A percentile compares a stretch with the other conserved stretches of the same genome.
Evolutionary conservation across 2,329 filamentous ascomycete species (phyloP).

Genomic region (Exophiala sp.): DNA sequence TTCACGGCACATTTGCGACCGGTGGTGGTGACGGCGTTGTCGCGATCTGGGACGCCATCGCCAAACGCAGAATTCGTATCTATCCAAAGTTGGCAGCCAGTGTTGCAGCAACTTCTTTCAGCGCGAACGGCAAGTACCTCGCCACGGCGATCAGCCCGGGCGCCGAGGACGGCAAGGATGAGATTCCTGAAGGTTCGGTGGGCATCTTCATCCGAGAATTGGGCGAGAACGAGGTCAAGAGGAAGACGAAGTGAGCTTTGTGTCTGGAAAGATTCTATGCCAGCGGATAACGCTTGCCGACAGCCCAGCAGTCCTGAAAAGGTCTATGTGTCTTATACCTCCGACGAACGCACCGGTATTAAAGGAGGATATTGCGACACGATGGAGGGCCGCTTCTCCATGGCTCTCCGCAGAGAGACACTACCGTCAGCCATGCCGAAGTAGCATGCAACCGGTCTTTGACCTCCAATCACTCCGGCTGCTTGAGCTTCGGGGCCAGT

Average conservation of each 20-base stretch:
- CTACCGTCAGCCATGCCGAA: slow-evolving; percentile 83
- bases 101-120: slow-evolving; percentile 71
- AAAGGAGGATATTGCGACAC: slow-evolving; percentile 26
- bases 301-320: background rate
- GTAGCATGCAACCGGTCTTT: slow-evolving; percentile 91
- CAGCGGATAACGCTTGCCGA: background rate
- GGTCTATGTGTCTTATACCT: slow-evolving; percentile 11
- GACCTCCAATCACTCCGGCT: slow-evolving; percentile 63
- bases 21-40: slow-evolving; percentile 88
- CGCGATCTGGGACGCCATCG: slow-evolving; percentile 88
- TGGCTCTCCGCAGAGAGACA: slow-evolving; percentile 54
- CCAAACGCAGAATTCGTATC: slow-evolving; percentile 83
- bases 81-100: slow-evolving; percentile 81
- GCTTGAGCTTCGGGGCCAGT: slow-evolving; percentile 69
- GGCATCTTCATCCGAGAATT: slow-evolving; percentile 80
- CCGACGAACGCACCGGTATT: slow-evolving; percentile 19
- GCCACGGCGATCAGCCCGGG: slow-evolving; percentile 64
- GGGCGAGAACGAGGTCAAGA: slow-evolving; percentile 81
- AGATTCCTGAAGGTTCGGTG: slow-evolving; percentile 66
- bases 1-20: slow-evolving; percentile 79
- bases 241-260: slow-evolving; percentile 67
- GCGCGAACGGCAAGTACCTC: slow-evolving; percentile 11
- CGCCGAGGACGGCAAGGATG: slow-evolving; percentile 82
- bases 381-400: slow-evolving; percentile 28
- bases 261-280: too few relatives aligned